Conservation (phyloP, 352 stramenopile genomes). For the Aphanomyces astaci region DNA sequence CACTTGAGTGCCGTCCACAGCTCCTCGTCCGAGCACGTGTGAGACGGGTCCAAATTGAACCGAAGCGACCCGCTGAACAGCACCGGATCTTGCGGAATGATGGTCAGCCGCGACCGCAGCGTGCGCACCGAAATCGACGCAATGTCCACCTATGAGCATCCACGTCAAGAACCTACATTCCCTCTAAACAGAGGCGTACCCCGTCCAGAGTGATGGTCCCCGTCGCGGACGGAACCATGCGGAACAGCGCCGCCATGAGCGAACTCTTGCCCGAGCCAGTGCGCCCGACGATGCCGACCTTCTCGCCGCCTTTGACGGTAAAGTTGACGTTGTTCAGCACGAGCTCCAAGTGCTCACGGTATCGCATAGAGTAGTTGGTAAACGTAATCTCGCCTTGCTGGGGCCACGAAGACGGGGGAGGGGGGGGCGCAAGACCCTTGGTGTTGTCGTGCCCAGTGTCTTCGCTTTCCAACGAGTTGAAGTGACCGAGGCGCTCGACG, state of each 20-base stretch:
- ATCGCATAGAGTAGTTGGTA: constrained; percentile 35
- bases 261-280: constrained; percentile 55
- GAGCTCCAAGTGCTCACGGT: constrained; percentile 35
- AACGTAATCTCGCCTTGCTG: constrained; percentile 34
- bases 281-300: constrained; percentile 52
- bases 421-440: not conserved
- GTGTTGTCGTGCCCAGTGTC: not conserved
- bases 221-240: constrained; percentile 31
- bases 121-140: constrained; percentile 32
- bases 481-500: constrained; percentile 48
- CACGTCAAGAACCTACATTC: not conserved
- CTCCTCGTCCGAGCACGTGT: constrained; percentile 50
- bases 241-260: constrained; percentile 48
- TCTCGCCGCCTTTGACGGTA: constrained; percentile 37
- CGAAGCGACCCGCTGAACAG: constrained; percentile 88
- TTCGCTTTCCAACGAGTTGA: constrained; percentile 2
- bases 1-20: constrained; percentile 39
- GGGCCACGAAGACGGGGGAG: constrained; percentile 30
- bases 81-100: constrained; percentile 88
- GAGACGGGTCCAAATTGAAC: constrained; percentile 89
- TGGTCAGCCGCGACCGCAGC: constrained; percentile 42
- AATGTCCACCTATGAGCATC: constrained; percentile 55
- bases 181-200: not conserved
- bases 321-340: constrained; percentile 47
- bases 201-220: constrained; percentile 85